Evolutionary conservation across 2,329 filamentous ascomycete species (phyloP).

Genomic region (Colletotrichum truncatum): DNA sequence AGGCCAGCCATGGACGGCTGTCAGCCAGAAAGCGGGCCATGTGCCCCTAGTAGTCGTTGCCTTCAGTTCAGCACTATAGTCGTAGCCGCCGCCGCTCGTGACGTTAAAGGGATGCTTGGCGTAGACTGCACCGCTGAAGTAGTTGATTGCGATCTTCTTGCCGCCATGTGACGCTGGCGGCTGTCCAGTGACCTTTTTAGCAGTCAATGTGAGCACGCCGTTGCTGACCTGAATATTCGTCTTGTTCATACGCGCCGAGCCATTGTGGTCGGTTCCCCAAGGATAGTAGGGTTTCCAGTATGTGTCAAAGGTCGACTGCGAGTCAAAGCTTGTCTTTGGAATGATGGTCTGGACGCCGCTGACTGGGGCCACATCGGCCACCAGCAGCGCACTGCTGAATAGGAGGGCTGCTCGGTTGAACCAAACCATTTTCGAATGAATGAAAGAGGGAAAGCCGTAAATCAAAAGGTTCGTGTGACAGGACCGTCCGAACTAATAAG

Average conservation of each 20-base stretch:
- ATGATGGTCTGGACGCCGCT: constrained; percentile 22
- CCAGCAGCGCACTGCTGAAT: constrained; percentile 17
- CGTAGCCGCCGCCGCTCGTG: constrained; percentile 47
- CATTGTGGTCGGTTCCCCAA: constrained; percentile 66
- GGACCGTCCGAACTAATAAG: neutral
- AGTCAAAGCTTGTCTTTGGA: constrained; percentile 22
- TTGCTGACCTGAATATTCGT: constrained; percentile 51
- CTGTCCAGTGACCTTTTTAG: constrained; percentile 53
- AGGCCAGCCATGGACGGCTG: constrained; percentile 62
- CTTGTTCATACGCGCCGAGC: constrained; percentile 62
- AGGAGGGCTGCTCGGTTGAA: constrained; percentile 12
- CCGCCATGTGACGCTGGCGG: constrained; percentile 46
- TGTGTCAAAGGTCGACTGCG: constrained; percentile 42
- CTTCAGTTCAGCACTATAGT: constrained; percentile 50
- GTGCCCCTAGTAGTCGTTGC: constrained; percentile 53
- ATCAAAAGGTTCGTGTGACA: no score
- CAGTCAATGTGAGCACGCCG: constrained; percentile 56
- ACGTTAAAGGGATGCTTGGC: constrained; percentile 52
- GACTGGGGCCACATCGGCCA: constrained; percentile 16
- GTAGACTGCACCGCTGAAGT: constrained; percentile 57
- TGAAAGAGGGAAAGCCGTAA: neutral
- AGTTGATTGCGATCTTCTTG: constrained; percentile 56
- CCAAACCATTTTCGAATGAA: constrained; percentile 10
- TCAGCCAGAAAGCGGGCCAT: constrained; percentile 70
- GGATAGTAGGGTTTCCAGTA: constrained; percentile 63